These are phyloP conservation scores for Amborella trichopoda DNA, from an alignment of 164 flowering plant genomes.

Conservation along the genomic window DNA sequence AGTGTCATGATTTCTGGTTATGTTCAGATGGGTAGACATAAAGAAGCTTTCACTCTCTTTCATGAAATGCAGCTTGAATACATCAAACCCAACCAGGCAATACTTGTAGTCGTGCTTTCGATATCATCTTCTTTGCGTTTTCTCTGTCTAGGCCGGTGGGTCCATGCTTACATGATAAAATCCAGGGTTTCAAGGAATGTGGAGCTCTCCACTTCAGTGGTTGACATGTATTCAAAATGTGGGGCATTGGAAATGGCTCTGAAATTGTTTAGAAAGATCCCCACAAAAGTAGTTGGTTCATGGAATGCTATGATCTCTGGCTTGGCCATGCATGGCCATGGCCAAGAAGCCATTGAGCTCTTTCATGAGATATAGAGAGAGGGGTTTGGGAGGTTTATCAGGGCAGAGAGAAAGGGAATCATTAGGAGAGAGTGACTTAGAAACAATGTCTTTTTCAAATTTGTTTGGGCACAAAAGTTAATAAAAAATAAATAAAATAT, in stretches of 20 bases:
- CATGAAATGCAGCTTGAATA: conserved; percentile 9
- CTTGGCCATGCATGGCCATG: conserved; percentile 16
- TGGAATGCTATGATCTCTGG: conserved; percentile 19
- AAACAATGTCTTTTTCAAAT: too few relatives aligned
- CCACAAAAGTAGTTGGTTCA: conserved; percentile 9
- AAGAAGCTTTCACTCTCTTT: conserved; percentile 10
- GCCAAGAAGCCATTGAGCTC: conserved; percentile 12
- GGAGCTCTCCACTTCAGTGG: conserved; percentile 11
- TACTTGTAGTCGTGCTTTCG: conserved; percentile 10
- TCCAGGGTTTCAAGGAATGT: conserved; percentile 5
- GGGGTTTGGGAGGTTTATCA: too few relatives aligned
- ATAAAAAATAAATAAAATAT: too few relatives aligned
- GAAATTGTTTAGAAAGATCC: conserved; percentile 7
- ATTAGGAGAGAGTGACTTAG: too few relatives aligned
- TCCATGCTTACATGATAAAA: conserved; percentile 12
- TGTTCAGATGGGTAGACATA: conserved; percentile 7
- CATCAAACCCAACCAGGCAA: conserved; percentile 15
- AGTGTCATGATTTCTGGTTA: conserved; percentile 17
- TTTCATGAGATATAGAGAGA: conserved; percentile 9
- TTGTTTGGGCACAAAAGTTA: too few relatives aligned
- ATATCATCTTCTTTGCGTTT: conserved; percentile 11
- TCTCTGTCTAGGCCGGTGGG: conserved; percentile 13
- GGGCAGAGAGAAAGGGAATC: too few relatives aligned
- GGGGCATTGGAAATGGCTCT: conserved; percentile 11
- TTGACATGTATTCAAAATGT: conserved; percentile 18